These are phyloP conservation scores for Mucor racemosus DNA, from an alignment of 371 early-diverging fungal species.

Conservation along the genomic window DNA sequence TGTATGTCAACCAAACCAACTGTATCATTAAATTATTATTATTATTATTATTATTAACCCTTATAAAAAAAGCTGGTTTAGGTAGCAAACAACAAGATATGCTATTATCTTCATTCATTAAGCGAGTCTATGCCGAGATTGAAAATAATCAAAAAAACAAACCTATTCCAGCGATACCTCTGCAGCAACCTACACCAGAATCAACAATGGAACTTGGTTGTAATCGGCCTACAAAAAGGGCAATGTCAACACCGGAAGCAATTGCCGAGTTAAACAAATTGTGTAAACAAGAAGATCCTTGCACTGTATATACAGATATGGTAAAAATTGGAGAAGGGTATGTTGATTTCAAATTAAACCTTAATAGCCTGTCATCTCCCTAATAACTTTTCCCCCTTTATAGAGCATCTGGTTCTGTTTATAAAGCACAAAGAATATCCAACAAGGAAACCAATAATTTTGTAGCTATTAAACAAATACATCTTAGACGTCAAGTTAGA, in stretches of 20 bases:
- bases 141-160: constrained; percentile 11
- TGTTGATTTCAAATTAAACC: constrained; percentile 8
- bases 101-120: constrained; percentile 27
- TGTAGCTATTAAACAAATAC: constrained; percentile 90
- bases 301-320: constrained; percentile 52
- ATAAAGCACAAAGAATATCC: constrained; percentile 66
- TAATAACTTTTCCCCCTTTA: neutral
- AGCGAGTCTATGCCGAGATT: constrained; percentile 31
- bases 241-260: constrained; percentile 59
- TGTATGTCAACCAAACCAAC: constrained; percentile 8
- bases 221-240: constrained; percentile 12
- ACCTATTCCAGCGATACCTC: neutral
- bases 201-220: neutral
- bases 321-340: constrained; percentile 78
- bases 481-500: constrained; percentile 82
- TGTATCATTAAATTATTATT: neutral
- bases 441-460: constrained; percentile 51
- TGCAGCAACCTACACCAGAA: neutral
- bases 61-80: constrained; percentile 19
- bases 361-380: neutral
- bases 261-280: constrained; percentile 81
- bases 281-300: constrained; percentile 89
- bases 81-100: constrained; percentile 23
- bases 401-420: constrained; percentile 64
- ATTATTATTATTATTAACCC: constrained; percentile 3